Evolutionary conservation across 768 basidiomycete species (phyloP), one percentile per base, ranked within the genome.

Genomic region (Tricholoma bakamatsutake): DNA sequence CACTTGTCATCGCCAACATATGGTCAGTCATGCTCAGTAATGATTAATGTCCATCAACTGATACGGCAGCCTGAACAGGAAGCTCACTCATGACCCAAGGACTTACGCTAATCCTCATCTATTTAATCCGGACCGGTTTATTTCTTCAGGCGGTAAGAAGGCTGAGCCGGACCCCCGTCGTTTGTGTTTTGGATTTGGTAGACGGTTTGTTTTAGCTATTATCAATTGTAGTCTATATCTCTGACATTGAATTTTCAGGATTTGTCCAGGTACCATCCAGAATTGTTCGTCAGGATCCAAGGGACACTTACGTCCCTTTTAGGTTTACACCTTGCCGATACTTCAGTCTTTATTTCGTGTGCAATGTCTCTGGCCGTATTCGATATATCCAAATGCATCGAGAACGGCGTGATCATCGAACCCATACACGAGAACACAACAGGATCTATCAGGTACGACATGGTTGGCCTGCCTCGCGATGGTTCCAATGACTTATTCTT

Each of bases 131-230:
- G 81, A 81, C 51, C 80, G 85, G 30, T 87, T 80, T 67, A 70
- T 87, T 31, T 69, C 73, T 64, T 69, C 67, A 17, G 74, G 71
- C 57, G 71, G 66, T 51, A 69, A 67, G 48, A 59, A 67, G 43
- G 76, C 76, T 30, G 81, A 85, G 62, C 65, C 62, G 17, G 84
- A 87, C 66, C 83, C 85, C 57, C 80, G 80, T 53, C 74, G 74
- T 48, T 64, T 83, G 47, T 83, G 80, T 61, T 89, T 87, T 68
- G 87, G 87, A 6, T 89, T 87, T 63, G 87, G 87, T 48, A 73
- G 87, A 69, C 79, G 87, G 79, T 77, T 57, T 57, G 77, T 69
- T 33, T 28, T 50, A 49, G 9, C 31, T 28, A 56, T 47, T 28
- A 24, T 45, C 4, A 31, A n/a, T 17, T 48, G 46, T n/a, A 48